phyloP scores from a whole-genome alignment of 495 filamentous ascomycete species.

The Hypoxylon intermedium region DNA sequence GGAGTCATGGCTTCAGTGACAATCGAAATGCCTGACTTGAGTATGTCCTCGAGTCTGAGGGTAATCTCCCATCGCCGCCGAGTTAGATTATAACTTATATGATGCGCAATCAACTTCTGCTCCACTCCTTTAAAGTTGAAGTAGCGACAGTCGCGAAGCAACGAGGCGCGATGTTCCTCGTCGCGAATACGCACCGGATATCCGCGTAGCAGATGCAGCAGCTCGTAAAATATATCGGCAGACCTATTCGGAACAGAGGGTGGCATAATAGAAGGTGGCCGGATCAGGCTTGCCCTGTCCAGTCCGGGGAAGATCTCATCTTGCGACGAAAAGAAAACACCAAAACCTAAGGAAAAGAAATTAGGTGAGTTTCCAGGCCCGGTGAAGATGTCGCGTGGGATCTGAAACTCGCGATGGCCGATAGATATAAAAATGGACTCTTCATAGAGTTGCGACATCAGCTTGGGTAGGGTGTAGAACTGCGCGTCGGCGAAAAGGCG shows the following conservation, averaged over 20 bases:
- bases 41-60: constrained; percentile 82
- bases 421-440: constrained; percentile 91
- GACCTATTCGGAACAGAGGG: constrained; percentile 81
- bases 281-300: constrained; percentile 78
- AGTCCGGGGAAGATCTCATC: constrained; percentile 87
- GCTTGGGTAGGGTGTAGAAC: constrained; percentile 90
- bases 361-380: constrained; percentile 88
- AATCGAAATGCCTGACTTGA: constrained; percentile 81
- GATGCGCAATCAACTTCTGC: constrained; percentile 82
- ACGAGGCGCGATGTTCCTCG: constrained; percentile 76
- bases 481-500: constrained; percentile 94
- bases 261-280: constrained; percentile 85
- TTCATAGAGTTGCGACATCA: constrained; percentile 93
- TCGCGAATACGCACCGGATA: constrained; percentile 82
- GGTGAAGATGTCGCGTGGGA: constrained; percentile 87
- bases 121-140: constrained; percentile 92
- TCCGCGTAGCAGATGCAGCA: constrained; percentile 86
- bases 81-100: constrained; percentile 76
- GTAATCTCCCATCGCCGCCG: constrained; percentile 76
- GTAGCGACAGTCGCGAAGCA: constrained; percentile 88
- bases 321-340: constrained; percentile 83
- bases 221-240: constrained; percentile 78
- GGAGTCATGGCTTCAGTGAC: constrained; percentile 50
- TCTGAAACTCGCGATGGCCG: constrained; percentile 83
- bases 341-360: constrained; percentile 94